Evolutionary conservation across 2,329 filamentous ascomycete genomes (phyloP), one percentile per base, ranked within the genome.

Genomic region (Alternaria rosae): DNA sequence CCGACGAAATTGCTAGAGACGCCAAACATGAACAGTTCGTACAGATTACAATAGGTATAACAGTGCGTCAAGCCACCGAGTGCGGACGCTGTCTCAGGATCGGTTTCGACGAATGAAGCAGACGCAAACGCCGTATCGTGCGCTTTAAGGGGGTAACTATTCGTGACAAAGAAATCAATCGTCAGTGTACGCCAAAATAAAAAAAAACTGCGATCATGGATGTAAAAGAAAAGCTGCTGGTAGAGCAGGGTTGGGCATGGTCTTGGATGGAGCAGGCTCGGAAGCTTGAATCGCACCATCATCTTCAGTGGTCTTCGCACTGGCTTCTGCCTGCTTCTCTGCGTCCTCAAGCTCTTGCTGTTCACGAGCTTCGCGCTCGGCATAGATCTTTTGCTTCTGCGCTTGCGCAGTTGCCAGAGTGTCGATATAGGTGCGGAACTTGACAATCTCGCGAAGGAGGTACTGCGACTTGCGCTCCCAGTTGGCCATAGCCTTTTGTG

Each of bases 381-480:
- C 73, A 68, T 93, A 91, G 43, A 97, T 89, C 75, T 89, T 90
- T 47, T 87, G 85, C 76, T 91, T 93, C 57, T 88, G 85, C 30
- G 77, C 81, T 70, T 91, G 88, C 0, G 94, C 94, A 38, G 88
- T 87, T 60, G 89, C 85, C 53, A 99, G 82, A 32, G 89, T 90
- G 78, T 98, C 95, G 69, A 97, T 94, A 75, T 98, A 99, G 0
- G 94, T 98, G 62, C 91, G 86, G 82, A 97, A 98, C 80, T 98
- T 98, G 79, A 98, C 93, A 78, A 96, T 97, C 82, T 99, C 95
- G 35, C 92, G 86, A 12, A 98, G 85, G 42, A 99, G 82, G 76
- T 98, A 97, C 28, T 92, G 90, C 58, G 92, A 96, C 83, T 98
- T 98, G 75, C 91, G 89, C 83, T 99, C 94, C 94, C 95, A 99